Percentiles rank a stretch among this genome's conserved stretches.
Evolutionary conservation across 192 early-diverging fungal species (phyloP).

Genomic region (Coemansia sp.): DNA sequence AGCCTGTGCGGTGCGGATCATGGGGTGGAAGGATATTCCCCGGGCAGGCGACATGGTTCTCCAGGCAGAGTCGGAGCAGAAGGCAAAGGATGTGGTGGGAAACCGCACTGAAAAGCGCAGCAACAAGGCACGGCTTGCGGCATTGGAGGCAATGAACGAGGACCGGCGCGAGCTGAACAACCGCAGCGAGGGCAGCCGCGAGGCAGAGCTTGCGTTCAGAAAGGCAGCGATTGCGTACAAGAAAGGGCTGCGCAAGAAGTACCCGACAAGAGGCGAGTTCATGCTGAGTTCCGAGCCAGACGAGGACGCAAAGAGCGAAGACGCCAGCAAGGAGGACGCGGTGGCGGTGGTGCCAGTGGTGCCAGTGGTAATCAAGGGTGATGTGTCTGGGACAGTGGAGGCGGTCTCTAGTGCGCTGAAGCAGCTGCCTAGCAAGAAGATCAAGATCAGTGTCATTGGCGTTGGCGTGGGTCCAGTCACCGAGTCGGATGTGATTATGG

Average conservation of each 20-base stretch:
- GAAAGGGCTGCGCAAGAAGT: constrained; percentile 57
- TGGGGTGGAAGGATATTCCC: constrained; percentile 93
- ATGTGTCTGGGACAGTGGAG: constrained; percentile 92
- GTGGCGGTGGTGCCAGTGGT: constrained; percentile 15
- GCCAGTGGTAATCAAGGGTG: constrained; percentile 59
- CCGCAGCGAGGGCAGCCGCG: constrained; percentile 56
- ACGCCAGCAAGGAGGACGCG: not conserved
- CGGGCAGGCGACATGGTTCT: constrained; percentile 86
- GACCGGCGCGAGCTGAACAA: constrained; percentile 60
- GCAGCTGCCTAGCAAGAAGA: constrained; percentile 76
- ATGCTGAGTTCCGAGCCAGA: constrained; percentile 1
- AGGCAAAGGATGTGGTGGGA: constrained; percentile 74
- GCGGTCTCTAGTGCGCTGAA: constrained; percentile 75
- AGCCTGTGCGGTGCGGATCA: constrained; percentile 79
- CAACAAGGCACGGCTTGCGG: constrained; percentile 60
- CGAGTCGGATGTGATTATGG: constrained; percentile 82
- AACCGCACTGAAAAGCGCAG: constrained; percentile 65
- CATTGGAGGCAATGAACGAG: constrained; percentile 76
- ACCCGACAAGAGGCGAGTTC: constrained; percentile 46
- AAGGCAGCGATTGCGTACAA: constrained; percentile 68
- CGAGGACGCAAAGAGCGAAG: not conserved
- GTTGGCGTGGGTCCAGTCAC: constrained; percentile 83
- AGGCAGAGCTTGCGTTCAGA: constrained; percentile 54
- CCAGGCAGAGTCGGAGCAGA: constrained; percentile 58
- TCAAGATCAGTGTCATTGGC: constrained; percentile 68